Conservation (phyloP, 768 basidiomycete genomes). For the Pisolithus tinctorius region DNA sequence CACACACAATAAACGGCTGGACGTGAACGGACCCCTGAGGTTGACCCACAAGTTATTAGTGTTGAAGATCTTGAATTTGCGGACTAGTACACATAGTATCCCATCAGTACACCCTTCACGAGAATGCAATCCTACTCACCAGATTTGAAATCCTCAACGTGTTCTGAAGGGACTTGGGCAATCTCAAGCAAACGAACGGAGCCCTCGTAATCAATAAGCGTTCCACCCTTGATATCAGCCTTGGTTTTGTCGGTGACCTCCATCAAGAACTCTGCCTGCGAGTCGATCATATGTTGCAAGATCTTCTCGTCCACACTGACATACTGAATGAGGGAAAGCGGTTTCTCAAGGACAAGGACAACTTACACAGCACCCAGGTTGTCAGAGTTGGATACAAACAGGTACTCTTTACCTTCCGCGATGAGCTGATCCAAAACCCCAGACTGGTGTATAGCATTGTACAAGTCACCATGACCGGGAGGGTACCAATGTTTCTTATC, state of each 20-base stretch:
- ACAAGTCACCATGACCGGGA: constrained; percentile 71
- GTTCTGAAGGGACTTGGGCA: constrained; percentile 67
- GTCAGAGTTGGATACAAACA: constrained; percentile 75
- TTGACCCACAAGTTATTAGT: constrained; percentile 62
- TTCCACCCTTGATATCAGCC: constrained; percentile 72
- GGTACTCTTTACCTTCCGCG: constrained; percentile 67
- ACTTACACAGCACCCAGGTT: constrained; percentile 62
- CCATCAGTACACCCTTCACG: not conserved
- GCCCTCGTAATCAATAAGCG: constrained; percentile 65
- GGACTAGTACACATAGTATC: constrained; percentile 24
- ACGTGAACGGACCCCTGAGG: constrained; percentile 31
- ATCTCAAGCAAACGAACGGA: constrained; percentile 65
- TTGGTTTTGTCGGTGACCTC: constrained; percentile 82
- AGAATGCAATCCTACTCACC: constrained; percentile 7
- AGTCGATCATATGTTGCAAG: constrained; percentile 58
- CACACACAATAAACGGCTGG: not conserved
- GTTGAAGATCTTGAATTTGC: constrained; percentile 81
- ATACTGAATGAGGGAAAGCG: constrained; percentile 1
- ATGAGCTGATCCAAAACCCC: constrained; percentile 69
- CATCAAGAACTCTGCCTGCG: constrained; percentile 63
- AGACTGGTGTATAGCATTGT: constrained; percentile 64
- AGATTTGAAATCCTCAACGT: constrained; percentile 71
- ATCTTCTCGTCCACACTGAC: constrained; percentile 63
- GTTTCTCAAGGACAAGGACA: not conserved
- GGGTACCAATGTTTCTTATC: constrained; percentile 75